Percentiles rank a stretch among this genome's conserved stretches.
Evolutionary conservation across 495 filamentous ascomycete genomes (phyloP).

Genomic region (Chaetomidium leptoderma): DNA sequence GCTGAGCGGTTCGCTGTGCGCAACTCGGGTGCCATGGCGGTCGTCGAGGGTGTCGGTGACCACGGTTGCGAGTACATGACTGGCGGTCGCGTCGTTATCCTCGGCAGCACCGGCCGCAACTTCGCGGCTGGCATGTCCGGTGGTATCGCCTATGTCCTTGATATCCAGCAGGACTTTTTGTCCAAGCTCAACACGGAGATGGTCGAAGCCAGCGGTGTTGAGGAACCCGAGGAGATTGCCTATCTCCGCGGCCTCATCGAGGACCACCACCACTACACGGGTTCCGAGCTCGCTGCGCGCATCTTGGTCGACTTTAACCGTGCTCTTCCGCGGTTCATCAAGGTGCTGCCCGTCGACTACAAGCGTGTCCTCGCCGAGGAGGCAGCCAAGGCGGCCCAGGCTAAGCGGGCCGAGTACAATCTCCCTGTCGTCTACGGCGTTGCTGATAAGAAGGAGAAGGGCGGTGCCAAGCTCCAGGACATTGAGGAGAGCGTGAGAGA

Average conservation of each 20-base stretch:
- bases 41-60: slow-evolving; percentile 96
- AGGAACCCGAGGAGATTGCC: slow-evolving; percentile 89
- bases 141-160: slow-evolving; percentile 95
- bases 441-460: slow-evolving; percentile 56
- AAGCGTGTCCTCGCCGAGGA: slow-evolving; percentile 90
- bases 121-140: slow-evolving; percentile 99
- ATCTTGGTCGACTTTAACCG: slow-evolving; percentile 96
- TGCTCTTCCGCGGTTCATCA: slow-evolving; percentile 87
- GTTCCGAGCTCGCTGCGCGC: slow-evolving; percentile 92
- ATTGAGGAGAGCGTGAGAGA: slow-evolving; percentile 93
- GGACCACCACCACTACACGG: slow-evolving; percentile 98
- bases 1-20: slow-evolving; percentile 97
- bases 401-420: slow-evolving; percentile 75
- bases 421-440: slow-evolving; percentile 71
- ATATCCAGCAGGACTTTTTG: slow-evolving; percentile 87
- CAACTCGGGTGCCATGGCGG: slow-evolving; percentile 93
- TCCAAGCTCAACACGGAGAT: slow-evolving; percentile 97
- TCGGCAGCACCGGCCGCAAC: slow-evolving; percentile 95
- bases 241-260: slow-evolving; percentile 92
- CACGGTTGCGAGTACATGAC: slow-evolving; percentile 99
- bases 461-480: slow-evolving; percentile 80
- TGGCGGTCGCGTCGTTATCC: slow-evolving; percentile 83
- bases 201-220: slow-evolving; percentile 86
- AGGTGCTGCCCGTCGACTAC: slow-evolving; percentile 94
- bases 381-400: slow-evolving; percentile 75